phyloP scores from a whole-genome alignment of 2,329 filamentous ascomycete genomes.

The Monosporascus ibericus region DNA sequence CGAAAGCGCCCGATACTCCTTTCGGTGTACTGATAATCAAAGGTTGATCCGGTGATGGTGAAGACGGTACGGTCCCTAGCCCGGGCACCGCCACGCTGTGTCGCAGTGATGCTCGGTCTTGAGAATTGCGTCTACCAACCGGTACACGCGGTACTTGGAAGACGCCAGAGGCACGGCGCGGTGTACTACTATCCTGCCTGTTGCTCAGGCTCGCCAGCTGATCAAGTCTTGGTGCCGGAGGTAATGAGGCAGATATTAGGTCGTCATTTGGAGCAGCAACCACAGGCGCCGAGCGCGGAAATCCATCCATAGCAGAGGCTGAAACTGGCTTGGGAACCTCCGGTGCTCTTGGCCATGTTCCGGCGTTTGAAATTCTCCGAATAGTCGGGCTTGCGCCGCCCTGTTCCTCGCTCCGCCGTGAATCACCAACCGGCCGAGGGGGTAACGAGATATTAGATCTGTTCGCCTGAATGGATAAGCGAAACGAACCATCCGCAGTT shows the following conservation, averaged over 20 bases:
- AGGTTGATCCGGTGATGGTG: slow-evolving; percentile 40
- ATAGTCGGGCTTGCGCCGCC: slow-evolving; percentile 9
- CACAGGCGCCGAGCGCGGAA: slow-evolving; percentile 37
- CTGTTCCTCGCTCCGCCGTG: slow-evolving; percentile 4
- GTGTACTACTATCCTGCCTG: slow-evolving; percentile 30
- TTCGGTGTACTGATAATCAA: slow-evolving; percentile 56
- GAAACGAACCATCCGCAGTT: slow-evolving; percentile 9
- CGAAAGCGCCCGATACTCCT: slow-evolving; percentile 48
- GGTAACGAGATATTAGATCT: slow-evolving; percentile 12
- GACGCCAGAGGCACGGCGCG: slow-evolving; percentile 37
- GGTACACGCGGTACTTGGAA: slow-evolving; percentile 37
- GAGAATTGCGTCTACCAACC: slow-evolving; percentile 27
- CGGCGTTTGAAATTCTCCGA: slow-evolving; percentile 27
- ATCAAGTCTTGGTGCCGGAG: slow-evolving; percentile 32
- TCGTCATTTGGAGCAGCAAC: slow-evolving; percentile 25
- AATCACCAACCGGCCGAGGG: slow-evolving; percentile 4
- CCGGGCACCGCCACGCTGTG: slow-evolving; percentile 6
- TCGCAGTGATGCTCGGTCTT: slow-evolving; percentile 16
- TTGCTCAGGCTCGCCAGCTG: slow-evolving; percentile 33
- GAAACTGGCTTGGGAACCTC: slow-evolving; percentile 18
- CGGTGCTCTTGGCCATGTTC: slow-evolving; percentile 42
- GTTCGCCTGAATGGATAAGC: slow-evolving; percentile 7
- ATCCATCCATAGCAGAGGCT: slow-evolving; percentile 20
- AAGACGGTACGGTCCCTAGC: slow-evolving; percentile 7
- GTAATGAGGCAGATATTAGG: slow-evolving; percentile 28